These are phyloP conservation scores for Vigna hirtella DNA, from an alignment of 306 rosid genomes.

Conservation along the genomic window DNA sequence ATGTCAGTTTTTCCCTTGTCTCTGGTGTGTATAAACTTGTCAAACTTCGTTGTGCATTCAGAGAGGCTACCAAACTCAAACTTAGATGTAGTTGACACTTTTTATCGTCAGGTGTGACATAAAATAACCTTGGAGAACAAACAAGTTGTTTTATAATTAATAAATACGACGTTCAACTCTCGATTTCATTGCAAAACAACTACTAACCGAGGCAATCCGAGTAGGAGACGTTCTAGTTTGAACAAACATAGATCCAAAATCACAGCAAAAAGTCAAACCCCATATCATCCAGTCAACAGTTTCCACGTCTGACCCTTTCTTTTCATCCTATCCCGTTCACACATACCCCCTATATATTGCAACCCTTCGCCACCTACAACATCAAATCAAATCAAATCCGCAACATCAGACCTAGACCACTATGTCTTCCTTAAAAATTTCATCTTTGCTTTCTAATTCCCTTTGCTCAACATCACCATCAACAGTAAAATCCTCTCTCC, in stretches of 20 bases:
- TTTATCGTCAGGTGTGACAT: neutral
- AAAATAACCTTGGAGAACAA: slow-evolving; percentile 22
- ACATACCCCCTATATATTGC: slow-evolving; percentile 28
- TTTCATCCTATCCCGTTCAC: slow-evolving; percentile 27
- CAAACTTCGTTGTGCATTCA: neutral
- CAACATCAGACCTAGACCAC: neutral
- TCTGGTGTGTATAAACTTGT: slow-evolving; percentile 1
- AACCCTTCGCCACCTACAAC: neutral
- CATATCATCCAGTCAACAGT: slow-evolving; percentile 40
- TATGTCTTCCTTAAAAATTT: slow-evolving; percentile 64
- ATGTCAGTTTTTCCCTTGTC: neutral
- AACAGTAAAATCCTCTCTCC: slow-evolving; percentile 56
- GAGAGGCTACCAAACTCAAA: neutral
- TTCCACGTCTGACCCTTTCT: slow-evolving; percentile 51
- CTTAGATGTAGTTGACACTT: neutral
- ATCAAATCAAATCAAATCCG: neutral
- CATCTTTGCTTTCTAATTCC: slow-evolving; percentile 47
- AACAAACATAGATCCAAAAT: slow-evolving; percentile 26
- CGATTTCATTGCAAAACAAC: neutral
- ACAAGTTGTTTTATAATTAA: neutral
- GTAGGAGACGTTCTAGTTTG: slow-evolving; percentile 31
- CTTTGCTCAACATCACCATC: slow-evolving; percentile 35
- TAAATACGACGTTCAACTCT: neutral
- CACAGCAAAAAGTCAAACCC: slow-evolving; percentile 23
- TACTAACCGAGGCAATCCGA: slow-evolving; percentile 23